A percentile compares a stretch with the other conserved stretches of the same genome.
Conservation (phyloP, 176 grass and related monocot genomes). For the Cenchrus fungigraminus region DNA sequence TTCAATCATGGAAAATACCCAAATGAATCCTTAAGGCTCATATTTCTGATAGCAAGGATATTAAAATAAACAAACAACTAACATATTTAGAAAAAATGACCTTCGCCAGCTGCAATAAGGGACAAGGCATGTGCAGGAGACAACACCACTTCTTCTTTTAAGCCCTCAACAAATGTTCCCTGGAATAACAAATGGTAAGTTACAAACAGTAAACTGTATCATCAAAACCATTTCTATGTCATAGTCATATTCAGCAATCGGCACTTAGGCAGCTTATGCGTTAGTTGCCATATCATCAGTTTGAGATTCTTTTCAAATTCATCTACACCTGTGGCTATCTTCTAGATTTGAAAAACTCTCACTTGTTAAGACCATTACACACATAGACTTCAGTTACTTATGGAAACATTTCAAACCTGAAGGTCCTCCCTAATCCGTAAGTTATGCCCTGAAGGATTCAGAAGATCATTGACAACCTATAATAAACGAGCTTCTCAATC, state of each 20-base stretch:
- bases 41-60: constrained; percentile 16
- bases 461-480: constrained; percentile 85
- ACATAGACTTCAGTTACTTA: constrained; percentile 33
- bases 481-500: constrained; percentile 36
- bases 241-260: not conserved
- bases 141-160: constrained; percentile 86
- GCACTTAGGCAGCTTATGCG: not conserved
- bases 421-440: constrained; percentile 80
- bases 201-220: not conserved
- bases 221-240: constrained; percentile 7
- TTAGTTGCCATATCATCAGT: not conserved
- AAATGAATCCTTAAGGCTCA: constrained; percentile 3
- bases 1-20: not conserved
- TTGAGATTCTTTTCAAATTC: constrained; percentile 9
- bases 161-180: constrained; percentile 74
- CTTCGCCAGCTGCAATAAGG: constrained; percentile 89
- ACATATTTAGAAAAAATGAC: constrained; percentile 42
- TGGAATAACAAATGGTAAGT: constrained; percentile 9
- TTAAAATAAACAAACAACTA: constrained; percentile 11
- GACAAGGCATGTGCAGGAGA: constrained; percentile 86
- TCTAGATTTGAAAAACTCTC: constrained; percentile 6
- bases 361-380: not conserved
- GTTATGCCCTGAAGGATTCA: constrained; percentile 84
- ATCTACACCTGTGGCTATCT: constrained; percentile 15
- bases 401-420: constrained; percentile 59